Conservation (phyloP, 2,329 filamentous ascomycete species). For the Aspergillus japonicus region DNA sequence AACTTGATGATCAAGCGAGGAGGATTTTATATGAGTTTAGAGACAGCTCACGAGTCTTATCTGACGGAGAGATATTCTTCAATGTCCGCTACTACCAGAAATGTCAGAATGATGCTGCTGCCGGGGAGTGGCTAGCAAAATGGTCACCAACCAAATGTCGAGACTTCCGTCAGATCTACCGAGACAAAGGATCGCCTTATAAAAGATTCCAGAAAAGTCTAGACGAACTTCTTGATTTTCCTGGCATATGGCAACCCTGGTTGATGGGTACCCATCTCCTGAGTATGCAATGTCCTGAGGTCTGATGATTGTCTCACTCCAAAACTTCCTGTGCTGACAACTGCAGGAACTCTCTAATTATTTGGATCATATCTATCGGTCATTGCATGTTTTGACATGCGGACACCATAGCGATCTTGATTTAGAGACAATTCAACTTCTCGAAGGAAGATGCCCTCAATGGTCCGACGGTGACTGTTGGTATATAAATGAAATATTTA, state of each 20-base stretch:
- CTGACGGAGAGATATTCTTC: constrained; percentile 17
- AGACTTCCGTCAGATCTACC: constrained; percentile 16
- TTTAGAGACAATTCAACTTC: constrained; percentile 8
- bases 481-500: constrained; percentile 8
- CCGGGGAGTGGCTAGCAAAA: constrained; percentile 15
- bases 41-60: constrained; percentile 8
- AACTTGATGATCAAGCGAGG: constrained; percentile 10
- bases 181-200: constrained; percentile 8
- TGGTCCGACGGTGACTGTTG: constrained; percentile 11
- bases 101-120: constrained; percentile 1
- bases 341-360: constrained; percentile 11
- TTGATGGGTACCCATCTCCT: constrained; percentile 16
- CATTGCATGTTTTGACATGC: constrained; percentile 1
- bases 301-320: constrained; percentile 1
- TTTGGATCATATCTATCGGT: constrained; percentile 3
- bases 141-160: constrained; percentile 17
- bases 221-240: constrained; percentile 13
- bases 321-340: not conserved
- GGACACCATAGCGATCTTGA: constrained; percentile 5
- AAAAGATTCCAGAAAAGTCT: constrained; percentile 4
- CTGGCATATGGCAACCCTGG: constrained; percentile 14
- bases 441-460: constrained; percentile 15
- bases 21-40: constrained; percentile 11
- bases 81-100: constrained; percentile 16
- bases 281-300: constrained; percentile 14